phyloP scores from a whole-genome alignment of 2,329 filamentous ascomycete species.

The Aspergillus sp. region DNA sequence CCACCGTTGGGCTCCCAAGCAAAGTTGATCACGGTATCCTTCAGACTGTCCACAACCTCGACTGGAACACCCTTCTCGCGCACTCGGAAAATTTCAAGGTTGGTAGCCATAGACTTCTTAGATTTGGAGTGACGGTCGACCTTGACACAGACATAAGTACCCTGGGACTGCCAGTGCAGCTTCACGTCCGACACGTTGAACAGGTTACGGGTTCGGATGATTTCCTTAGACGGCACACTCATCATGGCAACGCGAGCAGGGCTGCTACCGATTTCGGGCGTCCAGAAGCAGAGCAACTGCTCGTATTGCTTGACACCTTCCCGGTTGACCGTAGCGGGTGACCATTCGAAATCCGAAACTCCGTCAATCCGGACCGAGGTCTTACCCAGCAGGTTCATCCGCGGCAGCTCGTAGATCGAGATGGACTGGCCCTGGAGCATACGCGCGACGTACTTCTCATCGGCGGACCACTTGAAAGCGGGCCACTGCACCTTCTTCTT shows the following conservation, averaged over 20 bases:
- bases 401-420: slow-evolving; percentile 83
- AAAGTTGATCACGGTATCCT: slow-evolving; percentile 99
- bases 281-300: slow-evolving; percentile 98
- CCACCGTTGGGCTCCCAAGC: slow-evolving; percentile 99
- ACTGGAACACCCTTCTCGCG: slow-evolving; percentile 97
- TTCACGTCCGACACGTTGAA: slow-evolving; percentile 98
- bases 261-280: slow-evolving; percentile 95
- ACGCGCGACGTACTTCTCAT: slow-evolving; percentile 94
- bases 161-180: slow-evolving; percentile 97
- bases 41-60: slow-evolving; percentile 95
- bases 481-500: slow-evolving; percentile 98
- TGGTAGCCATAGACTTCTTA: slow-evolving; percentile 96
- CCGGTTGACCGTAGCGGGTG: slow-evolving; percentile 75
- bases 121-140: slow-evolving; percentile 98
- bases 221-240: slow-evolving; percentile 91
- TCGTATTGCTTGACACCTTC: slow-evolving; percentile 89
- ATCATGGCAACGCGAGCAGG: slow-evolving; percentile 96
- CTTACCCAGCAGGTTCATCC: slow-evolving; percentile 89
- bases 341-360: slow-evolving; percentile 97
- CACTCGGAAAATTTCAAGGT: slow-evolving; percentile 96
- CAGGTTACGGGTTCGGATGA: slow-evolving; percentile 90
- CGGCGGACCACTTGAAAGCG: slow-evolving; percentile 98
- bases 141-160: slow-evolving; percentile 93
- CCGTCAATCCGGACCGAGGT: slow-evolving; percentile 94
- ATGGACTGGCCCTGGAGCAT: slow-evolving; percentile 86